Percentiles rank a stretch among this genome's conserved stretches.
Evolutionary conservation across 129 eudicot species (phyloP).

Genomic region (Flaveria trinervia): DNA sequence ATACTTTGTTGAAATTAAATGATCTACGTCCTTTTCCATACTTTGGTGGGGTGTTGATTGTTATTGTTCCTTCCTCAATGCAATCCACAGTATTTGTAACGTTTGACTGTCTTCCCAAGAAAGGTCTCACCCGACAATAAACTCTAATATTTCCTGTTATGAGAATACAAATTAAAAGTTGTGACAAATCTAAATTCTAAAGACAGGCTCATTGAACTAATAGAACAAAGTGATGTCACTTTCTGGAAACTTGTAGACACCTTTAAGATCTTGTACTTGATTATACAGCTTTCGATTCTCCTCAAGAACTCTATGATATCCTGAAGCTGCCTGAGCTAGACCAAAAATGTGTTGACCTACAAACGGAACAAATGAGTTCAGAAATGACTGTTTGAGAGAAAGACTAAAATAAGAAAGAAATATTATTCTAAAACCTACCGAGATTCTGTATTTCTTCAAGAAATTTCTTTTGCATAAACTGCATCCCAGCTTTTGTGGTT

Average conservation of each 20-base stretch:
- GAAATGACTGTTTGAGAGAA: constrained; percentile 12
- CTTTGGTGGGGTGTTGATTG: constrained; percentile 70
- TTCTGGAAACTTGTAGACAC: constrained; percentile 35
- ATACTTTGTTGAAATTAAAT: constrained; percentile 88
- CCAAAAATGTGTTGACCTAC: constrained; percentile 73
- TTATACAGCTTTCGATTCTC: constrained; percentile 94
- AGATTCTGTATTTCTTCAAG: constrained; percentile 80
- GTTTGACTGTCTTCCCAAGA: constrained; percentile 58
- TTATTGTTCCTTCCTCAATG: constrained; percentile 81
- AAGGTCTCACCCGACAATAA: constrained; percentile 94
- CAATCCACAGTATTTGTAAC: constrained; percentile 61
- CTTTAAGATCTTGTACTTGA: constrained; percentile 96
- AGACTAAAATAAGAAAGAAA: background rate
- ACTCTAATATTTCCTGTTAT: constrained; percentile 85
- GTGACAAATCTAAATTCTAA: background rate
- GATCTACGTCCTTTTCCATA: constrained; percentile 81
- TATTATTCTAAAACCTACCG: constrained; percentile 44
- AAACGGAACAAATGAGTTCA: constrained; percentile 3
- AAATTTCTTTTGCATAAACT: constrained; percentile 82
- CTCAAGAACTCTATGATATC: constrained; percentile 86
- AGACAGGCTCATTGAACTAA: background rate
- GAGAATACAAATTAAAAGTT: constrained; percentile 8
- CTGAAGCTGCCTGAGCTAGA: constrained; percentile 94
- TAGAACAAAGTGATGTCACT: background rate
- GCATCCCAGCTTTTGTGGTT: constrained; percentile 82